A percentile compares a stretch with the other conserved stretches of the same genome.
These are phyloP conservation scores for Staphylotrichum tortipilum DNA, from an alignment of 495 filamentous ascomycete species.

Conservation along the genomic window DNA sequence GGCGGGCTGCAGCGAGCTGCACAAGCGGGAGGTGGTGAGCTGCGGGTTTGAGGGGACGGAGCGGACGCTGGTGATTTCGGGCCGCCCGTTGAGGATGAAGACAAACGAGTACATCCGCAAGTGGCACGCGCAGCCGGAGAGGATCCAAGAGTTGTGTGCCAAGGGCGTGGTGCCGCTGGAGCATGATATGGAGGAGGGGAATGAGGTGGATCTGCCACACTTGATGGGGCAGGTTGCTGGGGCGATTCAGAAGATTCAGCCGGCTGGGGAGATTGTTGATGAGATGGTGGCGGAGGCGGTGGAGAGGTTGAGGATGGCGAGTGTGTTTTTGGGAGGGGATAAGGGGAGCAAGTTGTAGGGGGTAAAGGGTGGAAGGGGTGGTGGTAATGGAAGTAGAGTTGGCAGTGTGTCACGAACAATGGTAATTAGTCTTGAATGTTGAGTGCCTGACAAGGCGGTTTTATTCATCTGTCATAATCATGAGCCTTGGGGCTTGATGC, in stretches of 20 bases:
- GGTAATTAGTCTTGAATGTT: too few relatives aligned
- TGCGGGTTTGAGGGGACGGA: constrained; percentile 67
- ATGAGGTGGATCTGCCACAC: constrained; percentile 72
- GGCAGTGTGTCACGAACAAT: too few relatives aligned
- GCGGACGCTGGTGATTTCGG: constrained; percentile 68
- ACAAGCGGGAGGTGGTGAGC: constrained; percentile 72
- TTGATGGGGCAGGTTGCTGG: constrained; percentile 93
- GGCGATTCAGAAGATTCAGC: constrained; percentile 61
- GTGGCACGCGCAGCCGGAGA: constrained; percentile 67
- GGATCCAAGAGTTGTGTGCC: constrained; percentile 62
- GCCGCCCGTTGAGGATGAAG: constrained; percentile 68
- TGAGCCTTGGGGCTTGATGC: too few relatives aligned
- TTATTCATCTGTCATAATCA: too few relatives aligned
- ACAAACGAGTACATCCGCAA: constrained; percentile 71
- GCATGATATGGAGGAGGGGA: constrained; percentile 66
- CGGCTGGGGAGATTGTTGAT: constrained; percentile 70
- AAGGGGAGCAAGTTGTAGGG: constrained; percentile 39
- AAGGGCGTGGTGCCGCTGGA: constrained; percentile 69
- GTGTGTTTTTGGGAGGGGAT: constrained; percentile 36
- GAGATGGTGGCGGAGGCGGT: constrained; percentile 82
- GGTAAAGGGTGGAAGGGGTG: too few relatives aligned
- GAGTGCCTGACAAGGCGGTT: too few relatives aligned
- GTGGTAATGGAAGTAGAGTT: too few relatives aligned
- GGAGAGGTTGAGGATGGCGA: constrained; percentile 52
- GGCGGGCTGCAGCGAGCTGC: constrained; percentile 65